Percentiles rank a stretch among this genome's conserved stretches.
These are phyloP conservation scores for Brettanomyces custersianus DNA, from an alignment of 805 yeast genomes.

Conservation along the genomic window DNA sequence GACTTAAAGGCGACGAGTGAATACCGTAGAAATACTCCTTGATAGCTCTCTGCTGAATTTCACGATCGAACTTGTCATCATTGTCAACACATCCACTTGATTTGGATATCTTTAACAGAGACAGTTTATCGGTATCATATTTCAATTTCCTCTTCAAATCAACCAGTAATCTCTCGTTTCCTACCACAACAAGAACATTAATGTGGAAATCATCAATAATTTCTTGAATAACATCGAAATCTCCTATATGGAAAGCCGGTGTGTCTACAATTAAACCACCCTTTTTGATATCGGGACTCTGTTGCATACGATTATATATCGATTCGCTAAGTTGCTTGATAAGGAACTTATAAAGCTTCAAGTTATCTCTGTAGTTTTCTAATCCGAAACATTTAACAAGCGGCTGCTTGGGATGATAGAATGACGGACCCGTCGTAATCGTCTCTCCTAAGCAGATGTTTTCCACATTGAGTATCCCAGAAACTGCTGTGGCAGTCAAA, in stretches of 20 bases:
- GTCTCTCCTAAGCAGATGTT: slow-evolving; percentile 66
- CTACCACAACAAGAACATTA: slow-evolving; percentile 58
- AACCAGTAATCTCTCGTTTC: slow-evolving; percentile 59
- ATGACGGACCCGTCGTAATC: slow-evolving; percentile 64
- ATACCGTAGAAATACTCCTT: slow-evolving; percentile 88
- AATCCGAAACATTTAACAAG: slow-evolving; percentile 75
- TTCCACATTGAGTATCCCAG: slow-evolving; percentile 74
- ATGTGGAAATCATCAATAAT: slow-evolving; percentile 53
- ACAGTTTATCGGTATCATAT: slow-evolving; percentile 21
- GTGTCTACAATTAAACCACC: slow-evolving; percentile 70
- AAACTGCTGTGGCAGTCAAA: slow-evolving; percentile 72
- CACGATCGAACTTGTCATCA: slow-evolving; percentile 61
- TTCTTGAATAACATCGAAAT: slow-evolving; percentile 41
- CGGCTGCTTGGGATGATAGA: slow-evolving; percentile 83
- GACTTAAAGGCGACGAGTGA: slow-evolving; percentile 57
- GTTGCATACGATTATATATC: slow-evolving; percentile 36
- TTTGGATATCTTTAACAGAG: slow-evolving; percentile 53
- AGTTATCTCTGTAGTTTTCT: slow-evolving; percentile 48
- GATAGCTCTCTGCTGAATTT: slow-evolving; percentile 66
- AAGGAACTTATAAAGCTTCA: slow-evolving; percentile 37
- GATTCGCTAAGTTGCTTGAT: slow-evolving; percentile 32
- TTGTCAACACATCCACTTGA: slow-evolving; percentile 72
- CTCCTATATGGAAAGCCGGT: slow-evolving; percentile 49
- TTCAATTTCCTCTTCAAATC: slow-evolving; percentile 49
- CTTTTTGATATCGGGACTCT: slow-evolving; percentile 34